Evolutionary conservation across 225 moss, liverwort and hornwort species (phyloP), one percentile per base, ranked within the genome.

Genomic region (Ulota crispa): DNA sequence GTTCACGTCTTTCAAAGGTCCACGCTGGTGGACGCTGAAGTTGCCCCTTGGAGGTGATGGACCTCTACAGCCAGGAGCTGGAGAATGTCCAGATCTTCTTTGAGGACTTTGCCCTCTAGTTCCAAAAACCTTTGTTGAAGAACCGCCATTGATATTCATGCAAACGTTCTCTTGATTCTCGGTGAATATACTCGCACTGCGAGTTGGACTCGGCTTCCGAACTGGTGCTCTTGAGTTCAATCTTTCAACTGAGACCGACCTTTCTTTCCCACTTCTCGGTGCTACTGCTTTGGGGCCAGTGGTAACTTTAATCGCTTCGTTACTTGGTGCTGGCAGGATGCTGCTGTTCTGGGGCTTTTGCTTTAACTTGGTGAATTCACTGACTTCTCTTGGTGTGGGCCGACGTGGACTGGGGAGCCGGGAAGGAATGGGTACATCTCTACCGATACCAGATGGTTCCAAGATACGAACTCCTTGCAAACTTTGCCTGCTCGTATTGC

Each of bases 161-260:
- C 77, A 79, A 5, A 69, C 57, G 23, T 91, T 91, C 81, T 91
- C 88, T 79, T 89, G 88, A 83, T 91, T 87, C 68, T 86, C 86
- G 15, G 76, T 68, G 37, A 82, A 85, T 13, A 83, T 60, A 43
- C 63, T 85, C 14, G 71, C 83, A 63, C 81, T 72, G 2, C 84
- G 89, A 52, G 83, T 83, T 52, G 88, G 89, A 70, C 87, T 91
- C 72, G 84, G 62, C 75, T 75, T 89, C 64, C 85, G 71, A 39
- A 76, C 72, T 53, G 87, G 80, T 63, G 66, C 78, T 39, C 72
- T 89, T 60, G 82, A 55, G 67, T 52, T 83, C 18, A 80, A 64
- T 67, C 76, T 85, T 69, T 89, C 89, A 63, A 81, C 81, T 15
- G 89, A 91, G 23, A 85, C 70, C 23, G 89, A 89, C 43, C 86